These are phyloP conservation scores for Hura crepitans DNA, from an alignment of 441 rosid species.

Conservation along the genomic window DNA sequence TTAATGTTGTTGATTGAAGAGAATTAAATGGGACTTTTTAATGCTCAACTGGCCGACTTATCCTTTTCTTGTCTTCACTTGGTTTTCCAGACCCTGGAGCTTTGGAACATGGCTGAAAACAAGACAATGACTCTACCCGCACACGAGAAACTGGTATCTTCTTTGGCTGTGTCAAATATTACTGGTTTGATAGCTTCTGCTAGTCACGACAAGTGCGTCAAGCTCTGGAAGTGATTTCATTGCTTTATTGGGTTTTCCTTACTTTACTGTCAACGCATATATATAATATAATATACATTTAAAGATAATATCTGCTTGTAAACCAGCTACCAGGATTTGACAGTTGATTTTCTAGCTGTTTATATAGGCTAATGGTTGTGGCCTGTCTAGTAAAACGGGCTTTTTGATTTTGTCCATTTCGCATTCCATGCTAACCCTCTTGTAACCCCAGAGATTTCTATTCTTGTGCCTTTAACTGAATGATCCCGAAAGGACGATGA, in stretches of 20 bases:
- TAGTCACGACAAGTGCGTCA: constrained; percentile 53
- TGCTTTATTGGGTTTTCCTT: neutral
- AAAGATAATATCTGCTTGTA: neutral
- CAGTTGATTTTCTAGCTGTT: constrained; percentile 12
- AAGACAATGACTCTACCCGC: constrained; percentile 44
- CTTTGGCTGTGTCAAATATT: constrained; percentile 47
- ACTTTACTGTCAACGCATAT: neutral
- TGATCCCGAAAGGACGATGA: neutral
- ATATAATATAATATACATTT: neutral
- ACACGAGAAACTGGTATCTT: constrained; percentile 43
- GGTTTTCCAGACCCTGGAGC: constrained; percentile 45
- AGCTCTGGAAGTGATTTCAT: constrained; percentile 58
- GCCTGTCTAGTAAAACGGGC: constrained; percentile 8
- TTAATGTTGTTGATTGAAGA: neutral
- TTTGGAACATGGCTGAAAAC: constrained; percentile 56
- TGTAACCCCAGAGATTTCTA: constrained; percentile 1
- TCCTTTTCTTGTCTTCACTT: neutral
- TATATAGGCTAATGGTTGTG: constrained; percentile 7
- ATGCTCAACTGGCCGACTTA: neutral
- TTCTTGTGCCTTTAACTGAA: constrained; percentile 5
- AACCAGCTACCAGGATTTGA: constrained; percentile 12
- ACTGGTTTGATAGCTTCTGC: constrained; percentile 50
- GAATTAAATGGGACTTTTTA: neutral
- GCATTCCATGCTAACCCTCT: constrained; percentile 1
- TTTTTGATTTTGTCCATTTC: constrained; percentile 9